These are phyloP conservation scores for Phaeosphaeria sp. DNA, from an alignment of 2,329 filamentous ascomycete genomes.

Conservation along the genomic window DNA sequence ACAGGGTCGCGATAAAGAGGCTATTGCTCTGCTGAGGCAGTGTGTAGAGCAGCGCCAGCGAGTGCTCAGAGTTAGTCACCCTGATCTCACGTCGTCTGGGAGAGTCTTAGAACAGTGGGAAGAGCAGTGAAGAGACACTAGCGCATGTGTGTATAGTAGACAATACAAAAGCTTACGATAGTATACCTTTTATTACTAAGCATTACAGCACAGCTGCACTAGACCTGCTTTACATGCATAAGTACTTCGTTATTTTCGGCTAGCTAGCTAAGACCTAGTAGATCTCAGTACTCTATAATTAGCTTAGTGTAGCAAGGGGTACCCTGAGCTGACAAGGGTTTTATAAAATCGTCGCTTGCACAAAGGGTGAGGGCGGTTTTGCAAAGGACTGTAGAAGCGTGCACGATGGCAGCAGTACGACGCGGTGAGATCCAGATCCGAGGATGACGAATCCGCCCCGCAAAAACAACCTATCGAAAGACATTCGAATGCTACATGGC, in stretches of 20 bases:
- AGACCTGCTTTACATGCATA: no score
- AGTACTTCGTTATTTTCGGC: no score
- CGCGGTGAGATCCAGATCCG: neutral
- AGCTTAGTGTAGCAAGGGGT: no score
- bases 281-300: no score
- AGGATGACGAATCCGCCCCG: neutral
- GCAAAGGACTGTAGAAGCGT: no score
- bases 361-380: no score
- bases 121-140: neutral
- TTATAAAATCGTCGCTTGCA: no score
- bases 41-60: constrained; percentile 1
- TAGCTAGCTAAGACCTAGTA: no score
- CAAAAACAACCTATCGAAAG: neutral
- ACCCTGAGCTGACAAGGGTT: no score
- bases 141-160: no score
- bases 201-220: no score
- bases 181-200: neutral
- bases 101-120: neutral
- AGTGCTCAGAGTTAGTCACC: constrained; percentile 4
- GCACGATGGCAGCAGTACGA: neutral
- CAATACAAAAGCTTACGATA: no score
- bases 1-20: constrained; percentile 3
- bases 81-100: constrained; percentile 1
- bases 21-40: constrained; percentile 6
- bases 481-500: neutral